phyloP scores from a whole-genome alignment of 1,139 yeast genomes.

The Candida smagusa region DNA sequence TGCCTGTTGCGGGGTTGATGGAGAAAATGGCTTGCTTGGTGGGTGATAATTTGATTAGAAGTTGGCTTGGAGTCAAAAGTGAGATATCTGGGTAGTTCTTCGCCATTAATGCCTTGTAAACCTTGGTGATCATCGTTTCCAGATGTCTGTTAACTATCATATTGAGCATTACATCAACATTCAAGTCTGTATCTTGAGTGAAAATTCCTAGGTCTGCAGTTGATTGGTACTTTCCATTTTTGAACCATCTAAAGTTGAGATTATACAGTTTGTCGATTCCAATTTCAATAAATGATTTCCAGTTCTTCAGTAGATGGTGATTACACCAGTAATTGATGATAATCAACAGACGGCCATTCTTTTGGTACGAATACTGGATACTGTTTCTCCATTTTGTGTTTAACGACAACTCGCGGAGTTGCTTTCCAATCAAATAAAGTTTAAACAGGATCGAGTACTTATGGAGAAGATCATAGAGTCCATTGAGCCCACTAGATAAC shows the following conservation, averaged over 20 bases:
- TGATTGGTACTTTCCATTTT: slow-evolving; percentile 44
- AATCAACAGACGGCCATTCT: slow-evolving; percentile 55
- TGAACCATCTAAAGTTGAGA: slow-evolving; percentile 65
- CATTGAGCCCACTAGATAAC: slow-evolving; percentile 49
- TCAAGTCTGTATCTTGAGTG: slow-evolving; percentile 1
- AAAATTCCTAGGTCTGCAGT: slow-evolving; percentile 9
- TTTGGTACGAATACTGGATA: slow-evolving; percentile 62
- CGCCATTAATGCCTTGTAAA: neutral
- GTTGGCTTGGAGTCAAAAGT: slow-evolving; percentile 32
- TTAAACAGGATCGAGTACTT: slow-evolving; percentile 73
- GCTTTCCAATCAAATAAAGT: slow-evolving; percentile 65
- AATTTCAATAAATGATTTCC: slow-evolving; percentile 57
- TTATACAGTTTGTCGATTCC: slow-evolving; percentile 56
- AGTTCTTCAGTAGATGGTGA: slow-evolving; percentile 33
- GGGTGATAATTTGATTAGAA: slow-evolving; percentile 34
- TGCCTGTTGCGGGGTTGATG: slow-evolving; percentile 46
- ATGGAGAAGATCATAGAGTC: slow-evolving; percentile 66
- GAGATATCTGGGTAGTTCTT: neutral
- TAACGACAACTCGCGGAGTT: slow-evolving; percentile 51
- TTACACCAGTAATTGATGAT: slow-evolving; percentile 69
- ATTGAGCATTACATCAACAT: slow-evolving; percentile 1
- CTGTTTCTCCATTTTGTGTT: slow-evolving; percentile 62
- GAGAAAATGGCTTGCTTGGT: slow-evolving; percentile 36
- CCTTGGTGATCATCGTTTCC: slow-evolving; percentile 15
- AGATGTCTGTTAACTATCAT: slow-evolving; percentile 38